Evolutionary conservation across 129 eudicot genomes (phyloP).

Genomic region (Ambrosia trifida): DNA sequence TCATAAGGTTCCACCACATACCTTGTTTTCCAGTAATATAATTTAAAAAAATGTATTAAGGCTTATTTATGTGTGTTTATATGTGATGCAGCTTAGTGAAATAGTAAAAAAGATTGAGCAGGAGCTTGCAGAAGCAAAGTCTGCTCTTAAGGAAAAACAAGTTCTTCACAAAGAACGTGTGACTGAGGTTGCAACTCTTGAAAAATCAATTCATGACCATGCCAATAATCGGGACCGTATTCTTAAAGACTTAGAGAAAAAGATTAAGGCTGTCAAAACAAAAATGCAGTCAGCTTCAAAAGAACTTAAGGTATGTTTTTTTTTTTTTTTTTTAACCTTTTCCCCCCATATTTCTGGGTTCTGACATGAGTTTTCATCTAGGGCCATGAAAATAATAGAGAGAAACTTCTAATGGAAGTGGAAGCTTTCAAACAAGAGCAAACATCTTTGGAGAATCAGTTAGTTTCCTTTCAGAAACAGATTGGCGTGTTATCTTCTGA

Average conservation of each 20-base stretch:
- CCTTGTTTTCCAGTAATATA: background rate
- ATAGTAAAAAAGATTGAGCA: slow-evolving; percentile 70
- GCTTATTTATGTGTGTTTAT: slow-evolving; percentile 8
- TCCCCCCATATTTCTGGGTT: background rate
- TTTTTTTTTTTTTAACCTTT: too few species aligned
- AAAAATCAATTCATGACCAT: slow-evolving; percentile 77
- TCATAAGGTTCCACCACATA: slow-evolving; percentile 66
- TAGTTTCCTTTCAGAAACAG: slow-evolving; percentile 60
- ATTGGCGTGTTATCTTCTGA: slow-evolving; percentile 54
- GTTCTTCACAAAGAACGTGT: slow-evolving; percentile 48
- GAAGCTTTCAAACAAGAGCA: slow-evolving; percentile 80
- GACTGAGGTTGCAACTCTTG: slow-evolving; percentile 62
- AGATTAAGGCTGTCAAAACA: slow-evolving; percentile 64
- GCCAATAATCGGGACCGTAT: slow-evolving; percentile 67
- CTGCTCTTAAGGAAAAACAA: slow-evolving; percentile 66
- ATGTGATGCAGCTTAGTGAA: slow-evolving; percentile 68
- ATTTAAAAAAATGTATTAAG: too few species aligned
- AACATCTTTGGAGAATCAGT: slow-evolving; percentile 63
- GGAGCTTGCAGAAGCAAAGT: slow-evolving; percentile 79
- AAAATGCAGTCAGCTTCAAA: slow-evolving; percentile 83
- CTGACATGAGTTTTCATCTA: slow-evolving; percentile 25
- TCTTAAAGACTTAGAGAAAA: slow-evolving; percentile 82
- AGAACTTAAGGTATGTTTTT: slow-evolving; percentile 67
- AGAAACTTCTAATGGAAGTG: slow-evolving; percentile 88
- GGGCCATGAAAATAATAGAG: slow-evolving; percentile 86